Evolutionary conservation across 1,284 basidiomycete species (phyloP).

Genomic region (Laetiporus sulphureus): DNA sequence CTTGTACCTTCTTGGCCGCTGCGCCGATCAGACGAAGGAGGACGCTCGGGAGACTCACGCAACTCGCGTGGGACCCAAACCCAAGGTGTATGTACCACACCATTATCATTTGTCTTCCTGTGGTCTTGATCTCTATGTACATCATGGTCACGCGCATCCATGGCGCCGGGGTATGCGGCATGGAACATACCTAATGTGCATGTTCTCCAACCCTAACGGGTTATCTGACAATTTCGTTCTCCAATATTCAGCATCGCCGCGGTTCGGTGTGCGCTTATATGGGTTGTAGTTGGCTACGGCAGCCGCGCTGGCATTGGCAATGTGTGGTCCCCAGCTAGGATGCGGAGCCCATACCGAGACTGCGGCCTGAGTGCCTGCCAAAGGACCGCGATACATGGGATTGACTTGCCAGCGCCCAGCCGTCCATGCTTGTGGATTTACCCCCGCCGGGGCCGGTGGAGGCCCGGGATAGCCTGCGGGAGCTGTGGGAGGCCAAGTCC

Average conservation of each 20-base stretch:
- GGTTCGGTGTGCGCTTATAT: conserved; percentile 50
- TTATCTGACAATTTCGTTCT: conserved; percentile 49
- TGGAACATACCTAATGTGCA: conserved; percentile 54
- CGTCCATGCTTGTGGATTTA: conserved; percentile 21
- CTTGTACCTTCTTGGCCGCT: conserved; percentile 10
- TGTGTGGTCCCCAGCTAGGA: conserved; percentile 21
- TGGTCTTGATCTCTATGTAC: conserved; percentile 17
- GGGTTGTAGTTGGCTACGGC: conserved; percentile 41
- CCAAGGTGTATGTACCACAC: conserved; percentile 30
- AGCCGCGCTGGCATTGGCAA: conserved; percentile 12
- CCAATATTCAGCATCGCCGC: conserved; percentile 56
- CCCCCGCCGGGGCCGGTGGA: conserved; percentile 22
- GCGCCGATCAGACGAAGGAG: conserved; percentile 9
- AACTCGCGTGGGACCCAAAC: conserved; percentile 30
- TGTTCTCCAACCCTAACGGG: conserved; percentile 55
- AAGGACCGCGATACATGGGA: conserved; percentile 18
- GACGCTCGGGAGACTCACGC: conserved; percentile 16
- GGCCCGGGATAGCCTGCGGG: conserved; percentile 20
- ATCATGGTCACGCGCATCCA: background rate
- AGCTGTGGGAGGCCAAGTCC: conserved; percentile 17
- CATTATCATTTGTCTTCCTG: conserved; percentile 15
- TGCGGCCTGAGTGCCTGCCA: conserved; percentile 7
- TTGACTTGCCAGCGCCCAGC: conserved; percentile 25
- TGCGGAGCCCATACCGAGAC: conserved; percentile 24
- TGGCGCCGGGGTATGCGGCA: background rate